A percentile compares a stretch with the other conserved stretches of the same genome.
Evolutionary conservation across 2,329 filamentous ascomycete genomes (phyloP).

Genomic region (Emmonsia crescens): DNA sequence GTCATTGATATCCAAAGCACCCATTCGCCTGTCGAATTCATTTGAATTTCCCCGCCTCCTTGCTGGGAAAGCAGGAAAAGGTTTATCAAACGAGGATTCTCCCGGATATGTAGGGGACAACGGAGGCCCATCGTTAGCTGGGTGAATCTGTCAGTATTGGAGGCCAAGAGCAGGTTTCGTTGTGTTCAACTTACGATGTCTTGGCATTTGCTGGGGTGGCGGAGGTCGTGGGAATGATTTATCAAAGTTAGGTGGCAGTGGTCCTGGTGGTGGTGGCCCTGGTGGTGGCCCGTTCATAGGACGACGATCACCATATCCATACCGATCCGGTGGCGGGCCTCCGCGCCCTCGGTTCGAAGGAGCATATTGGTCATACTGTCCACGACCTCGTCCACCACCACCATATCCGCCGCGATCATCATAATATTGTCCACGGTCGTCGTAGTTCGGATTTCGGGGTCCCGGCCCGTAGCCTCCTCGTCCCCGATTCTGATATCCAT

Average conservation of each 20-base stretch:
- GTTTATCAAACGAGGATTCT: slow-evolving; percentile 36
- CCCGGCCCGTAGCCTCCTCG: slow-evolving; percentile 18
- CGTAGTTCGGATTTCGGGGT: slow-evolving; percentile 20
- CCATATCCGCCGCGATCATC: slow-evolving; percentile 19
- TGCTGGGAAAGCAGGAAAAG: slow-evolving; percentile 36
- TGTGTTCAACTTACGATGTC: slow-evolving; percentile 22
- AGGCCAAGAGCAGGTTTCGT: not conserved
- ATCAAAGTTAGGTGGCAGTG: slow-evolving; percentile 3
- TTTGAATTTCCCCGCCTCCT: slow-evolving; percentile 25
- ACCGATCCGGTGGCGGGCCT: slow-evolving; percentile 6
- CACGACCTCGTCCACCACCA: slow-evolving; percentile 11
- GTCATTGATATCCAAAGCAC: slow-evolving; percentile 29
- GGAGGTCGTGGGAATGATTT: slow-evolving; percentile 17
- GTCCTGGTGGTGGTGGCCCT: slow-evolving; percentile 3
- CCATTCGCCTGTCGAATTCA: slow-evolving; percentile 29
- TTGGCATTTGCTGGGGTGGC: slow-evolving; percentile 21
- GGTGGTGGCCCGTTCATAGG: slow-evolving; percentile 6
- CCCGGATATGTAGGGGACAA: slow-evolving; percentile 24
- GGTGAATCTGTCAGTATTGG: slow-evolving; percentile 8
- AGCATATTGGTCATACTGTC: slow-evolving; percentile 2
- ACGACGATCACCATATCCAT: slow-evolving; percentile 16
- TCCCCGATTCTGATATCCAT: slow-evolving; percentile 19
- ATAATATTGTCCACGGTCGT: slow-evolving; percentile 16
- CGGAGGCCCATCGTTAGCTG: slow-evolving; percentile 23
- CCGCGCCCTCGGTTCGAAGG: slow-evolving; percentile 2